These are phyloP conservation scores for Penicillium sp. DNA, from an alignment of 2,329 filamentous ascomycete genomes.

Conservation along the genomic window DNA sequence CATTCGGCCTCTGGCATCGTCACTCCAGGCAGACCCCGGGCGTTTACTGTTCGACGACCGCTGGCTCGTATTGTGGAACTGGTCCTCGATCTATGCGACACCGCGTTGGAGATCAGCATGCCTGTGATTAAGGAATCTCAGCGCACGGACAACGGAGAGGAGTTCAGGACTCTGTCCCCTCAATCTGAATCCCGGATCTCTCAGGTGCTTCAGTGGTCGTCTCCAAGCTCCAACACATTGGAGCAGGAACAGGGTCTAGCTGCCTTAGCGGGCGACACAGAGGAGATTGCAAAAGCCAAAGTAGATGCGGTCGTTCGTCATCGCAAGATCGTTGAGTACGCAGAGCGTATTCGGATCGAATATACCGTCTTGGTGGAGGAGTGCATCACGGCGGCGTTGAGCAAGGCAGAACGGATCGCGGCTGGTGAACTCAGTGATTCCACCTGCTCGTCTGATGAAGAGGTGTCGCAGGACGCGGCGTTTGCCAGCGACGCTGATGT, in stretches of 20 bases:
- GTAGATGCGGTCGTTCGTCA: slow-evolving; percentile 92
- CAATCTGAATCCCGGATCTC: slow-evolving; percentile 94
- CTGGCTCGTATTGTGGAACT: slow-evolving; percentile 93
- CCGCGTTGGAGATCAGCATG: slow-evolving; percentile 89
- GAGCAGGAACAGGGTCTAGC: slow-evolving; percentile 93
- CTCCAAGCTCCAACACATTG: slow-evolving; percentile 83
- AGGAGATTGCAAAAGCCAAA: slow-evolving; percentile 79
- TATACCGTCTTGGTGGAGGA: slow-evolving; percentile 92
- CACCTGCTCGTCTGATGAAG: slow-evolving; percentile 60
- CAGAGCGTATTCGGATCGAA: slow-evolving; percentile 91
- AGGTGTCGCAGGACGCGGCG: slow-evolving; percentile 45
- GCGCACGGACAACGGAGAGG: slow-evolving; percentile 63
- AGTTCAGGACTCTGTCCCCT: slow-evolving; percentile 89
- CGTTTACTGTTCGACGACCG: slow-evolving; percentile 87
- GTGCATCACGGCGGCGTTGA: slow-evolving; percentile 89
- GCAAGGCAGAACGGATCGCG: slow-evolving; percentile 85
- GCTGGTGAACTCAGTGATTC: slow-evolving; percentile 83
- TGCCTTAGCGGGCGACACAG: slow-evolving; percentile 85
- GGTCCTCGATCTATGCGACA: slow-evolving; percentile 92
- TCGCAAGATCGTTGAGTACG: slow-evolving; percentile 90
- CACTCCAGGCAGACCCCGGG: slow-evolving; percentile 73
- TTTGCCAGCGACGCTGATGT: slow-evolving; percentile 10
- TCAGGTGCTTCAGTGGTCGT: slow-evolving; percentile 95
- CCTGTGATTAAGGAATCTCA: slow-evolving; percentile 83
- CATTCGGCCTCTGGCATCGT: slow-evolving; percentile 64